A percentile compares a stretch with the other conserved stretches of the same genome.
phyloP scores from a whole-genome alignment of 306 rosid genomes.

The Rubus idaeus region DNA sequence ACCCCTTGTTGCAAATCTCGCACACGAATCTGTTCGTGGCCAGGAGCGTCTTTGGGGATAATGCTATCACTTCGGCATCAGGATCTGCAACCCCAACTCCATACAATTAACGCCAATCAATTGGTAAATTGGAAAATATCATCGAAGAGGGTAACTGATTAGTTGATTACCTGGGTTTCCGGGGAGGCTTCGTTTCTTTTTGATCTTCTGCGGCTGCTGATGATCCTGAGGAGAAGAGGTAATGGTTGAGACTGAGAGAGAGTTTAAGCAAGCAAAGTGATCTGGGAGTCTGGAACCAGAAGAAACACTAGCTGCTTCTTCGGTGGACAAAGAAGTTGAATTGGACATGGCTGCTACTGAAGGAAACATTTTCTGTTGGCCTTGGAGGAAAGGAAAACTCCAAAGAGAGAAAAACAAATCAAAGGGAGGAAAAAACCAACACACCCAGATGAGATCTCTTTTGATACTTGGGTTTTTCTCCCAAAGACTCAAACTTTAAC shows the following conservation, averaged over 20 bases:
- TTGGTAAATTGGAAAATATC: neutral
- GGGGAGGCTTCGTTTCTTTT: conserved; percentile 86
- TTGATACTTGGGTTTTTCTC: conserved; percentile 31
- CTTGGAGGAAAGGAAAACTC: conserved; percentile 54
- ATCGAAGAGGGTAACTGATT: neutral
- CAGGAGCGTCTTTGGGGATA: conserved; percentile 78
- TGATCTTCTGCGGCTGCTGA: conserved; percentile 47
- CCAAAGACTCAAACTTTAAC: conserved; percentile 9
- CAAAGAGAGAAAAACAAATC: conserved; percentile 40
- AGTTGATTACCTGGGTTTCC: conserved; percentile 72
- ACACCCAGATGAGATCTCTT: conserved; percentile 18
- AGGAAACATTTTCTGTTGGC: conserved; percentile 47
- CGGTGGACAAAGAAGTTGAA: conserved; percentile 63
- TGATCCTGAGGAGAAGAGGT: conserved; percentile 16
- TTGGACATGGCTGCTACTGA: conserved; percentile 52
- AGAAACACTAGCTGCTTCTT: conserved; percentile 61
- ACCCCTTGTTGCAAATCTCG: conserved; percentile 92
- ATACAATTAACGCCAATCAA: neutral
- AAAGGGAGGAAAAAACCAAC: neutral
- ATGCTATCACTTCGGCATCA: conserved; percentile 90
- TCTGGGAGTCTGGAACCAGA: conserved; percentile 57
- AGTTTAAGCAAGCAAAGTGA: conserved; percentile 39
- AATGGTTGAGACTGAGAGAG: conserved; percentile 40
- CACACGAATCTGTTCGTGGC: conserved; percentile 88
- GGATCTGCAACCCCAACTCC: conserved; percentile 46